Percentiles rank a stretch among this genome's conserved stretches.
Evolutionary conservation across 2,329 filamentous ascomycete genomes (phyloP).

Genomic region (Chrysoporthe deuterocubensis): DNA sequence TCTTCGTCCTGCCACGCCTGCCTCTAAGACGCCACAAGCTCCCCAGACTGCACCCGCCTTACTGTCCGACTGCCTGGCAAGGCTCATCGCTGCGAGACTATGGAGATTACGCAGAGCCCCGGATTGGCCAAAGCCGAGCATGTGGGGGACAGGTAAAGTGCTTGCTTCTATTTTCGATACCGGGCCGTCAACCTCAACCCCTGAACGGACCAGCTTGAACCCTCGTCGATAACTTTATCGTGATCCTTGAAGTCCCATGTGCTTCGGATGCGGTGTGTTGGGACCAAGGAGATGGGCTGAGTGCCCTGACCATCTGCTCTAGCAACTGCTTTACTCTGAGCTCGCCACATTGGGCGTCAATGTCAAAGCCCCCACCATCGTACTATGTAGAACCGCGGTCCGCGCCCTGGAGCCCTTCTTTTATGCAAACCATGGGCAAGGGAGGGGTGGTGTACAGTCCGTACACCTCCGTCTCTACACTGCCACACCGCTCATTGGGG

Average conservation of each 20-base stretch:
- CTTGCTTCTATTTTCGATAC: slow-evolving; percentile 24
- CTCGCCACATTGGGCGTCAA: background rate
- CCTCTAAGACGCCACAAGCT: background rate
- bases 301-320: background rate
- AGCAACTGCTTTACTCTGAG: background rate
- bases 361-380: background rate
- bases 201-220: background rate
- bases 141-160: slow-evolving; percentile 17
- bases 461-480: slow-evolving; percentile 11
- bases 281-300: background rate
- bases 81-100: slow-evolving; percentile 1
- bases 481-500: slow-evolving; percentile 27
- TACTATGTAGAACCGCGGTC: background rate
- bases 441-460: background rate
- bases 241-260: background rate
- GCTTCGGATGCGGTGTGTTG: background rate
- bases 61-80: background rate
- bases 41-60: background rate
- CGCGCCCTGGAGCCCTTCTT: background rate
- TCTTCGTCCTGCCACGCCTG: background rate
- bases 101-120: background rate
- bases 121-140: slow-evolving; percentile 22
- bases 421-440: slow-evolving; percentile 1
- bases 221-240: background rate
- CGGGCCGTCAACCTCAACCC: background rate